These are phyloP conservation scores for Termitomyces bulborhizus DNA, from an alignment of 768 basidiomycete species.

Conservation along the genomic window DNA sequence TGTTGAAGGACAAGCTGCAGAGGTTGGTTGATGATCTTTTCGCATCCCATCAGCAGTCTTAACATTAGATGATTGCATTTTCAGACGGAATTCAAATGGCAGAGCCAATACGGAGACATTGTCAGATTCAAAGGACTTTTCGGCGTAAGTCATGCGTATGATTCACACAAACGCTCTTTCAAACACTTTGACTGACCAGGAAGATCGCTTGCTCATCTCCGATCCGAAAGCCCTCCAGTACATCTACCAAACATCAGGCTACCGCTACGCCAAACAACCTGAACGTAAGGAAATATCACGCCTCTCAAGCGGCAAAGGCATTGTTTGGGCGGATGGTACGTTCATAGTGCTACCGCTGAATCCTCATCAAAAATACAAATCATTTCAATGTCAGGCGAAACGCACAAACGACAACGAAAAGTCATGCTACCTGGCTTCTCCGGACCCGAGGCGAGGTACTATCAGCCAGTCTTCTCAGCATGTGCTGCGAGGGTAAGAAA, in stretches of 20 bases:
- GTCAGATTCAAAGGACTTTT: conserved; percentile 30
- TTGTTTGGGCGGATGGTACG: conserved; percentile 36
- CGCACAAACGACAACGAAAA: conserved; percentile 41
- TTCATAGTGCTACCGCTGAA: not conserved
- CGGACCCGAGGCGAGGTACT: conserved; percentile 34
- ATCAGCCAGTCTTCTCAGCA: conserved; percentile 32
- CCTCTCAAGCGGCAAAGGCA: conserved; percentile 26
- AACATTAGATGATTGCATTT: not conserved
- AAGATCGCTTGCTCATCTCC: conserved; percentile 36
- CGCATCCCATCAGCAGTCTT: not conserved
- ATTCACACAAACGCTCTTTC: not conserved
- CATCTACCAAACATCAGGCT: conserved; percentile 37
- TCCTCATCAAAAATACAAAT: not conserved
- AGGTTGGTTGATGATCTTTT: conserved; percentile 15
- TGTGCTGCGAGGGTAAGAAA: conserved; percentile 25
- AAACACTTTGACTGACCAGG: conserved; percentile 20
- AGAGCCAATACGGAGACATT: conserved; percentile 34
- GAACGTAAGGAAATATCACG: conserved; percentile 31
- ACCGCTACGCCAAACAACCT: conserved; percentile 34
- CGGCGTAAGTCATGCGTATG: conserved; percentile 22
- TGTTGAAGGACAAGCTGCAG: conserved; percentile 27
- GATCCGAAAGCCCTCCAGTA: conserved; percentile 45
- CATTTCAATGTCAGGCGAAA: conserved; percentile 19
- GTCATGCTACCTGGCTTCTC: conserved; percentile 43
- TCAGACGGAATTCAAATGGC: conserved; percentile 40